These are phyloP conservation scores for Cymodocea nodosa DNA, from an alignment of 116 monocot genomes.

Conservation along the genomic window DNA sequence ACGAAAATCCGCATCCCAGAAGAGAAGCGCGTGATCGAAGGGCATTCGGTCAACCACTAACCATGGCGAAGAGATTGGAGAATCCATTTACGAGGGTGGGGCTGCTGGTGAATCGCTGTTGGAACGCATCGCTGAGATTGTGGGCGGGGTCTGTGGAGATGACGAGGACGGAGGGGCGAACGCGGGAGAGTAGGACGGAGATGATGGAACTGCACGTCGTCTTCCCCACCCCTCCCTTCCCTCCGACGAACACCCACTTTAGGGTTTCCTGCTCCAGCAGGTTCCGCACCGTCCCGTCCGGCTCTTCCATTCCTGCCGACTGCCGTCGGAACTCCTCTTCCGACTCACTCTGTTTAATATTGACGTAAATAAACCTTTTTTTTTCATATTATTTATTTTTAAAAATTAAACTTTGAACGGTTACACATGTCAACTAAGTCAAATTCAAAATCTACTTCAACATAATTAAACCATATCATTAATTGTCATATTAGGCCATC, in stretches of 20 bases:
- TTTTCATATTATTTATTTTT: no score
- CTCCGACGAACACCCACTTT: constrained; percentile 99
- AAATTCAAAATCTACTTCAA: no score
- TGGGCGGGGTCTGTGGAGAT: constrained; percentile 99
- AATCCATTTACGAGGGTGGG: constrained; percentile 95
- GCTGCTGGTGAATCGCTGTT: constrained; percentile 95
- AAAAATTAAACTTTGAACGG: no score
- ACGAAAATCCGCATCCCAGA: neutral
- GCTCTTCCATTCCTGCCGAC: constrained; percentile 1
- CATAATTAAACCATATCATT: no score
- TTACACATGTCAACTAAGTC: no score
- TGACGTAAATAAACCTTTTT: no score
- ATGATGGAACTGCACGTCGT: constrained; percentile 93
- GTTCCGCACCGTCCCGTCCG: constrained; percentile 70
- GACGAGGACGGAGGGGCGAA: constrained; percentile 77
- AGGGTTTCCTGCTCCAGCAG: constrained; percentile 74
- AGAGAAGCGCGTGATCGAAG: neutral
- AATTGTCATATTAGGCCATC: no score
- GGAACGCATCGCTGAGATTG: constrained; percentile 97
- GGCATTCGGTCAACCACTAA: neutral
- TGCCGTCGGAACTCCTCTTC: no score
- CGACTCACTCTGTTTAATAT: no score
- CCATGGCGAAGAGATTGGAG: constrained; percentile 94
- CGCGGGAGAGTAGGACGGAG: constrained; percentile 58
- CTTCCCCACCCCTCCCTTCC: constrained; percentile 97